Percentiles rank a stretch among this genome's conserved stretches.
Conservation (phyloP, 2,329 filamentous ascomycete genomes). For the Ophiostoma sp. region DNA sequence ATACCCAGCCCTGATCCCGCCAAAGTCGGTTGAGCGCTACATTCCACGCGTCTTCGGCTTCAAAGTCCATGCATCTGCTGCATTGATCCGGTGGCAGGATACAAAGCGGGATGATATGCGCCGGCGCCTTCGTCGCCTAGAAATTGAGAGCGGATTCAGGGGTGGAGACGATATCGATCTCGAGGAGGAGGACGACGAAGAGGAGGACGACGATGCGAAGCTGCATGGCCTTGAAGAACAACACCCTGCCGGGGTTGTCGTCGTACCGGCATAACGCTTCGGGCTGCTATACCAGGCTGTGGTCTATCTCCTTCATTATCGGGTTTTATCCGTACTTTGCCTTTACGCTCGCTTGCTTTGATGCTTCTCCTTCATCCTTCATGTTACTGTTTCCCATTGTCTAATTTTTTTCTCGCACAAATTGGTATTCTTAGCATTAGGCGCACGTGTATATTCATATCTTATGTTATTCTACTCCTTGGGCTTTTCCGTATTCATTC, state of each 20-base stretch:
- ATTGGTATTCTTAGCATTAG: constrained; percentile 4
- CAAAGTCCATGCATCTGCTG: constrained; percentile 84
- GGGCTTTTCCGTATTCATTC: neutral
- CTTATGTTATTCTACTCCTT: neutral
- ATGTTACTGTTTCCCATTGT: neutral
- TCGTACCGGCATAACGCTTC: neutral
- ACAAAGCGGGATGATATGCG: constrained; percentile 76
- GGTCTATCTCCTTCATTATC: neutral
- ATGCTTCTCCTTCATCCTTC: neutral
- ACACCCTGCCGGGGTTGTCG: neutral
- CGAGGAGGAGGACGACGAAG: constrained; percentile 54
- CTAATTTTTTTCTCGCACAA: neutral
- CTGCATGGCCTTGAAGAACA: constrained; percentile 16
- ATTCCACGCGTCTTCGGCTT: constrained; percentile 88
- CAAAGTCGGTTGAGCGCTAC: constrained; percentile 81
- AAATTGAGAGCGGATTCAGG: constrained; percentile 72
- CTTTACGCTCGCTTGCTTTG: neutral
- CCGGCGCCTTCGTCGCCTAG: constrained; percentile 62
- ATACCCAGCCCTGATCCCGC: constrained; percentile 81
- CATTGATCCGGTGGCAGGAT: constrained; percentile 87
- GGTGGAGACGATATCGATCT: constrained; percentile 58
- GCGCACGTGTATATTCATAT: constrained; percentile 2
- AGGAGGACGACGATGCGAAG: constrained; percentile 39
- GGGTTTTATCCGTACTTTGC: neutral
- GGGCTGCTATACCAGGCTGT: neutral